Conservation (phyloP, 2,329 filamentous ascomycete genomes). For the Pestalotiopsis sp. region DNA sequence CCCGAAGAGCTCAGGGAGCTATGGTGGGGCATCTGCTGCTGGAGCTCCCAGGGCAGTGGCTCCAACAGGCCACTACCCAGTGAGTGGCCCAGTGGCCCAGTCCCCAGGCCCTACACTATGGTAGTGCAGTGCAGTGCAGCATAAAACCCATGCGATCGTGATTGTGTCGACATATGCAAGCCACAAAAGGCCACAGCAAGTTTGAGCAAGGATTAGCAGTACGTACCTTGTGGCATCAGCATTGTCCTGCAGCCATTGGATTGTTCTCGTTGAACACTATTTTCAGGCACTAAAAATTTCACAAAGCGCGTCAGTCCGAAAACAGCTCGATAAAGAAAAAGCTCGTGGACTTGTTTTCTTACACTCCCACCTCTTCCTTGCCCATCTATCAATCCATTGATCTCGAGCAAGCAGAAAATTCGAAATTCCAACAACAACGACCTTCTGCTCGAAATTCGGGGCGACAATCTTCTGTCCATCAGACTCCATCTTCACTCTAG, state of each 20-base stretch:
- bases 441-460: neutral
- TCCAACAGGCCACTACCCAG: neutral
- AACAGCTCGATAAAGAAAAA: slow-evolving; percentile 8
- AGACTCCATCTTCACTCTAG: neutral
- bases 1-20: neutral
- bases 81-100: neutral
- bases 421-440: neutral
- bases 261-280: neutral
- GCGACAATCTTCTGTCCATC: neutral
- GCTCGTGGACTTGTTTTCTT: neutral
- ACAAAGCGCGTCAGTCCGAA: slow-evolving; percentile 10
- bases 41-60: neutral
- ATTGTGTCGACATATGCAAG: neutral
- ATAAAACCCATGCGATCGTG: neutral
- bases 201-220: neutral
- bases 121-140: neutral
- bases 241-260: slow-evolving; percentile 5
- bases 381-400: slow-evolving; percentile 1
- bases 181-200: neutral
- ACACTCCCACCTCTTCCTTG: too few relatives aligned
- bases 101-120: neutral
- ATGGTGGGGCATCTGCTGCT: neutral
- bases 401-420: neutral
- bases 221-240: neutral
- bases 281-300: slow-evolving; percentile 11